Conservation (phyloP, 2,329 filamentous ascomycete genomes). For the Purpureocillium takamizusanense region DNA sequence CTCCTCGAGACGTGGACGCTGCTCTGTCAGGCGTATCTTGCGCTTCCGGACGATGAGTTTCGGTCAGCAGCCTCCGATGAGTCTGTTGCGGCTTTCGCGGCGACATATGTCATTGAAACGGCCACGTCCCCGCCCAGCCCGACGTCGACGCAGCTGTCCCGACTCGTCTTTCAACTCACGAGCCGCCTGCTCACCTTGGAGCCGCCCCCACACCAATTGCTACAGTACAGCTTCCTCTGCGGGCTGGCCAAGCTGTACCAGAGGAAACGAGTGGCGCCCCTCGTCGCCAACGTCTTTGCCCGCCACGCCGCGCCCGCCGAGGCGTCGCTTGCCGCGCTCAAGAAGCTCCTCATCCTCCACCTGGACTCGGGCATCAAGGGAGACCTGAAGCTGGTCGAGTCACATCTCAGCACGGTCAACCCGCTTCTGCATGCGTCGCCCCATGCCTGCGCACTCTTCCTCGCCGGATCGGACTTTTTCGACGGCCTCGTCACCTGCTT, state of each 20-base stretch:
- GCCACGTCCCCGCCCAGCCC: conserved; percentile 16
- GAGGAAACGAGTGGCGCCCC: conserved; percentile 46
- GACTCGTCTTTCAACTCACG: conserved; percentile 54
- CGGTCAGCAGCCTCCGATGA: conserved; percentile 42
- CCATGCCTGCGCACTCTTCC: conserved; percentile 50
- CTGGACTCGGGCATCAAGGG: conserved; percentile 53
- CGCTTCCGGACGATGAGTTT: conserved; percentile 49
- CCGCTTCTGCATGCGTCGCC: conserved; percentile 54
- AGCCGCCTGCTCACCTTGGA: conserved; percentile 42
- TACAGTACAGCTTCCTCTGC: conserved; percentile 61
- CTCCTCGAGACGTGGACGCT: conserved; percentile 70
- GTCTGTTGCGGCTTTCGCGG: conserved; percentile 31
- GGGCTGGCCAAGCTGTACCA: conserved; percentile 59
- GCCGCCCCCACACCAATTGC: conserved; percentile 33
- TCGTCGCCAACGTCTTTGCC: conserved; percentile 42
- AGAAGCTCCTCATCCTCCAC: conserved; percentile 50
- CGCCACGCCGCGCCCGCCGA: conserved; percentile 41
- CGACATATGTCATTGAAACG: conserved; percentile 54
- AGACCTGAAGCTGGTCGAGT: conserved; percentile 45
- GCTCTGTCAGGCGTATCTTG: conserved; percentile 56
- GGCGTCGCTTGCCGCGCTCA: conserved; percentile 46
- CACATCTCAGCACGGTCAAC: conserved; percentile 48
- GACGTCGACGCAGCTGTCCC: conserved; percentile 41
- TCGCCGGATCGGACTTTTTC: conserved; percentile 80
- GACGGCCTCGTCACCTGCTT: conserved; percentile 65